Conservation (phyloP, 2,329 filamentous ascomycete species). For the Metarhizium guizhouense region DNA sequence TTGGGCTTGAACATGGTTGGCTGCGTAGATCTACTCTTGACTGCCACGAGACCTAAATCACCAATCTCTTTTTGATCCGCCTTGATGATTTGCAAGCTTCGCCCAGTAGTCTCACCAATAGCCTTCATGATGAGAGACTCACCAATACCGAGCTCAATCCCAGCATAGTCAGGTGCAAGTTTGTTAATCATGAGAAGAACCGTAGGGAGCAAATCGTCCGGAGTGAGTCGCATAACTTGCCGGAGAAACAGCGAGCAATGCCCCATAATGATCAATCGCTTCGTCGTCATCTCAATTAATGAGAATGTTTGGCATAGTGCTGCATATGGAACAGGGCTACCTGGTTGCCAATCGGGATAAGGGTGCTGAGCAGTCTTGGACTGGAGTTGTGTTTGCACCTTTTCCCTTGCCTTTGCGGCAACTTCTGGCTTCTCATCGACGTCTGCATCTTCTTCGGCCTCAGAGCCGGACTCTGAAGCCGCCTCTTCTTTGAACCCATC, state of each 20-base stretch:
- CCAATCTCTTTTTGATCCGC: constrained; percentile 94
- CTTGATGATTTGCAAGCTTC: constrained; percentile 83
- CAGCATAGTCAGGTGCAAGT: constrained; percentile 89
- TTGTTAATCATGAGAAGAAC: constrained; percentile 97
- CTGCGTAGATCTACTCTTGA: constrained; percentile 91
- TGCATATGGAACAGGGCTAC: constrained; percentile 84
- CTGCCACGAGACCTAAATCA: constrained; percentile 86
- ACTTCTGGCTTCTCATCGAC: constrained; percentile 58
- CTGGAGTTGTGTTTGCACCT: constrained; percentile 69
- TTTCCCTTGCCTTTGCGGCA: constrained; percentile 67
- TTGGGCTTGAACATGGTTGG: constrained; percentile 99
- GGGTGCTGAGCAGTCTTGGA: constrained; percentile 57
- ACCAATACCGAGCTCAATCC: constrained; percentile 95
- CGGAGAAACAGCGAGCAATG: constrained; percentile 86
- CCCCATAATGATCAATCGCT: constrained; percentile 78
- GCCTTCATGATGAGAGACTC: constrained; percentile 99
- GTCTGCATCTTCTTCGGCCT: constrained; percentile 39
- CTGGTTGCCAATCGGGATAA: constrained; percentile 92
- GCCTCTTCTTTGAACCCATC: constrained; percentile 17
- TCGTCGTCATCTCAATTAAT: constrained; percentile 87
- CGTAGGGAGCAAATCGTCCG: constrained; percentile 76
- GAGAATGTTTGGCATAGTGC: constrained; percentile 93
- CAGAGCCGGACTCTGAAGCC: constrained; percentile 24
- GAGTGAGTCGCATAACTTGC: constrained; percentile 88
- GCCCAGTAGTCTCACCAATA: constrained; percentile 87